Evolutionary conservation across 257 asterid species (phyloP), one percentile per base, ranked within the genome.

Genomic region (Jaltomata sinuosa): DNA sequence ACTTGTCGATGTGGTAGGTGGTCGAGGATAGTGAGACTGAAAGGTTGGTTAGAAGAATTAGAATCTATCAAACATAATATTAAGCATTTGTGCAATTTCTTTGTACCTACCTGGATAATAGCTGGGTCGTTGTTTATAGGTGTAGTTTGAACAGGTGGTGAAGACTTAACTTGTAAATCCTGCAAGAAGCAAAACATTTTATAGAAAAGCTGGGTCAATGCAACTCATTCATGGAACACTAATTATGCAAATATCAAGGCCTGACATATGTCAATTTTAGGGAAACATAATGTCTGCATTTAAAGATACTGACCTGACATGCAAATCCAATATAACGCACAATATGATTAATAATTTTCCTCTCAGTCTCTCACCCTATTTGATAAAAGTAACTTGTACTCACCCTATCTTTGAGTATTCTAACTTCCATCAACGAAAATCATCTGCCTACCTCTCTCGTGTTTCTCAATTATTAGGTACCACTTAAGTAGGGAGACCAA

Each of bases 101-200:
- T 45, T 53, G 62, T 74, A 85, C 94, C 85, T 90, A 89, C 99
- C 96, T 97, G 99, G 87, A 97, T 95, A 84, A 97, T 97, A 61
- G 99, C 98, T 52, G 99, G 99, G 88, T 97, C 99, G 29, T 85
- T 94, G 89, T 92, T 89, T 71, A 95, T 89, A 72, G 94, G 94
- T 19, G 91, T 68, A 80, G 90, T 62, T 85, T 93, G 98, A 85
- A 90, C 93, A 83, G 97, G 97, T 27, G 98, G 97, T 77, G 99
- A 93, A 87, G 97, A 88, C 88, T 95, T 97, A 42, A 97, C 99
- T 83, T 97, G 98, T 77, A 97, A 92, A 88, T 97, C 99, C 99
- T 97, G 97, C 32, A 79, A 82, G 54, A 76, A 54, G 53, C 32
- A 72, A 45, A 45, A 45, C 40, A 76, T 19, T 76, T 49, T 1